Percentiles rank a stretch among this genome's conserved stretches.
Evolutionary conservation across 2,329 filamentous ascomycete genomes (phyloP).

Genomic region (Sphaerostilbella broomeana): DNA sequence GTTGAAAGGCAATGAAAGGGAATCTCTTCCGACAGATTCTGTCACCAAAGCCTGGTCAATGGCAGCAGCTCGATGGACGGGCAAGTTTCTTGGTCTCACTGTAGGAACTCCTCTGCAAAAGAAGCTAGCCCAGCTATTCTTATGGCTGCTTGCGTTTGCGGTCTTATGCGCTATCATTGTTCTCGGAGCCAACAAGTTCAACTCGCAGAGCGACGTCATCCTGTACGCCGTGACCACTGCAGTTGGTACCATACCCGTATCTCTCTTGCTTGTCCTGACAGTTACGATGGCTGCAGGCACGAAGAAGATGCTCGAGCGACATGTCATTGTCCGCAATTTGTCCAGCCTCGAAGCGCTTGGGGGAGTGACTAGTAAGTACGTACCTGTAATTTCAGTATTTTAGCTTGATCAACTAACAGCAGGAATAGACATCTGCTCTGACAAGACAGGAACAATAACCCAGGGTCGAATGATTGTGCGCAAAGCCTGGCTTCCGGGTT

Average conservation of each 20-base stretch:
- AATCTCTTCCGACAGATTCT: slow-evolving; percentile 2
- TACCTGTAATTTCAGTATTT: neutral
- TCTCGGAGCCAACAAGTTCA: slow-evolving; percentile 31
- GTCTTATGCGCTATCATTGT: slow-evolving; percentile 34
- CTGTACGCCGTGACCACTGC: slow-evolving; percentile 34
- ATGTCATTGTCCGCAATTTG: slow-evolving; percentile 44
- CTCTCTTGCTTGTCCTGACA: slow-evolving; percentile 42
- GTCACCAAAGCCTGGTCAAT: slow-evolving; percentile 3
- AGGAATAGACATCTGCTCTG: slow-evolving; percentile 23
- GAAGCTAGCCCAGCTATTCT: slow-evolving; percentile 60
- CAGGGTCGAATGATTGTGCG: slow-evolving; percentile 26
- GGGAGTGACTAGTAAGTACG: slow-evolving; percentile 38
- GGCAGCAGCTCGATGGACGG: slow-evolving; percentile 14
- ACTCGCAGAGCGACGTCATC: slow-evolving; percentile 28
- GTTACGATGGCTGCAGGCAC: slow-evolving; percentile 47
- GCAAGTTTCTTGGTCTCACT: slow-evolving; percentile 38
- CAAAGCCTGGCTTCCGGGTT: slow-evolving; percentile 25
- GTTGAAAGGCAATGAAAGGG: slow-evolving; percentile 2
- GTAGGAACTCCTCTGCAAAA: slow-evolving; percentile 63
- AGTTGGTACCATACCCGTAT: slow-evolving; percentile 40
- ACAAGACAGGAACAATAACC: slow-evolving; percentile 30
- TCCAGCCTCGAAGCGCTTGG: slow-evolving; percentile 43
- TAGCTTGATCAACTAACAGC: slow-evolving; percentile 5
- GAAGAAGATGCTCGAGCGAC: slow-evolving; percentile 39
- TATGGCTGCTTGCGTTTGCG: slow-evolving; percentile 55